A percentile compares a stretch with the other conserved stretches of the same genome.
These are phyloP conservation scores for Rhynchosporium graminicola DNA, from an alignment of 2,329 filamentous ascomycete genomes.

Conservation along the genomic window DNA sequence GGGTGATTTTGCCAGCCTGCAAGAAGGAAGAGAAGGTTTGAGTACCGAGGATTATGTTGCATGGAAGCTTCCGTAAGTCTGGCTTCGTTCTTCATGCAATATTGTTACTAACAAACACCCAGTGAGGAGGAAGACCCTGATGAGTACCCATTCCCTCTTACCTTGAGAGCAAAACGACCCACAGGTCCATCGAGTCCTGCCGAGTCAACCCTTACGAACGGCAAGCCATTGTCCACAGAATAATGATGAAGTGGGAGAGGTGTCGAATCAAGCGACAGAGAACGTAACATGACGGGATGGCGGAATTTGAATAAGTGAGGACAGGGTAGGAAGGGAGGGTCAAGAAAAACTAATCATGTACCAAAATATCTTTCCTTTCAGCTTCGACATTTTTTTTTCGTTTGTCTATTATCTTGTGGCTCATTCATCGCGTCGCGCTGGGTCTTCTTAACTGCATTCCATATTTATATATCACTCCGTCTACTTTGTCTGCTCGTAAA, in stretches of 20 bases:
- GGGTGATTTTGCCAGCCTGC: slow-evolving; percentile 93
- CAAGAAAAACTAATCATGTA: slow-evolving; percentile 11
- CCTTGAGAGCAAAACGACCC: slow-evolving; percentile 52
- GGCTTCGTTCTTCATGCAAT: neutral
- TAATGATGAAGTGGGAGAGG: slow-evolving; percentile 5
- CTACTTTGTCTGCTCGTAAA: neutral
- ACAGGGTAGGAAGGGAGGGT: neutral
- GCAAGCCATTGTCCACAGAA: slow-evolving; percentile 18
- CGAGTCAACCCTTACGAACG: slow-evolving; percentile 36
- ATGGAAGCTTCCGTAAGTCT: slow-evolving; percentile 94
- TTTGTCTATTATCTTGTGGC: neutral
- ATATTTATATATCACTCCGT: neutral
- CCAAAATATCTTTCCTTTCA: slow-evolving; percentile 3
- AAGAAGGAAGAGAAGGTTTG: slow-evolving; percentile 89
- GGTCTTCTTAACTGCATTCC: slow-evolving; percentile 5
- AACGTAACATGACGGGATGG: neutral
- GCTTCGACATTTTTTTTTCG: neutral
- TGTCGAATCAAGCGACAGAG: neutral
- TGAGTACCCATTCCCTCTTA: slow-evolving; percentile 71
- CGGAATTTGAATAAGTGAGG: slow-evolving; percentile 3
- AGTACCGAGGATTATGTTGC: slow-evolving; percentile 97
- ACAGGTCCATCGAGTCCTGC: slow-evolving; percentile 38
- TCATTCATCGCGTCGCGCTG: slow-evolving; percentile 8
- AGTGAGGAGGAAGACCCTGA: slow-evolving; percentile 94
- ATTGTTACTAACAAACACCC: slow-evolving; percentile 28